These are phyloP conservation scores for Verbena officinalis DNA, from an alignment of 257 asterid genomes.

Conservation along the genomic window DNA sequence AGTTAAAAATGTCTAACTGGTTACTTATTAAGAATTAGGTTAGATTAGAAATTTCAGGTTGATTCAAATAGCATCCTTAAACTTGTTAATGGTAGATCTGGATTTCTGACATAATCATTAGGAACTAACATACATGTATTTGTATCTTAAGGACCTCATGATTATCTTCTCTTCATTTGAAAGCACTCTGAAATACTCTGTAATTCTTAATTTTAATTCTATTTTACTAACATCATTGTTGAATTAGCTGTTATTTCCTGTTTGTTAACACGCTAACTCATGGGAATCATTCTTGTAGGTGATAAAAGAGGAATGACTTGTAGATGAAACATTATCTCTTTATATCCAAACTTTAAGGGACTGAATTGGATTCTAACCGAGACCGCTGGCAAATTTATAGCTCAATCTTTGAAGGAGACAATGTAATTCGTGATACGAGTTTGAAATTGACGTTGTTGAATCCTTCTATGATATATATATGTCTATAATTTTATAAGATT, in stretches of 20 bases:
- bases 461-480: neutral
- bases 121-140: no score
- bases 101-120: neutral
- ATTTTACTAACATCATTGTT: neutral
- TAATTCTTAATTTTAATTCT: neutral
- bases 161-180: neutral
- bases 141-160: neutral
- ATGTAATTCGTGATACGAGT: neutral
- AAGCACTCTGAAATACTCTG: neutral
- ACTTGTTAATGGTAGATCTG: conserved; percentile 10
- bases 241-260: neutral
- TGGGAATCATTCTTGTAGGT: conserved; percentile 37
- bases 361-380: conserved; percentile 26
- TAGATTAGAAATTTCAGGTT: neutral
- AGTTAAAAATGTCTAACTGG: no score
- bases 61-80: neutral
- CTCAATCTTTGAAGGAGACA: conserved; percentile 26
- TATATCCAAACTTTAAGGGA: conserved; percentile 20
- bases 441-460: conserved; percentile 15
- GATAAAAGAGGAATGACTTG: conserved; percentile 32
- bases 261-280: conserved; percentile 11
- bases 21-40: neutral
- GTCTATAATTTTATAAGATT: conserved; percentile 14
- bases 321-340: conserved; percentile 29
- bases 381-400: conserved; percentile 25